phyloP scores from a whole-genome alignment of 2,329 filamentous ascomycete species.

The Xylariaceae sp. region DNA sequence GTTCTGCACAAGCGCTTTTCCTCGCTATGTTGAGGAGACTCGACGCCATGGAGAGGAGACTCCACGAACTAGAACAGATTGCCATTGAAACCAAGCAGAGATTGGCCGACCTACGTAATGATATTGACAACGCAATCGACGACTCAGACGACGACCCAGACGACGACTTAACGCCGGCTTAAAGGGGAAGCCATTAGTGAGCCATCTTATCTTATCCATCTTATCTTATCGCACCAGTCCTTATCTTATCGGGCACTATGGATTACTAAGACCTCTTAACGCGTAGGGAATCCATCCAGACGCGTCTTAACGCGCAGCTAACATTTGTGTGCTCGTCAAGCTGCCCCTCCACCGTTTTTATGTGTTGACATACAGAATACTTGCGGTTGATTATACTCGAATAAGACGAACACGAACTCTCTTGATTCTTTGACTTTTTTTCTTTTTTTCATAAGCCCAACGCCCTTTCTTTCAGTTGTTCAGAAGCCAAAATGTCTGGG shows the following conservation, averaged over 20 bases:
- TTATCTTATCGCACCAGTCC: too few relatives aligned
- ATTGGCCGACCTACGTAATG: too few relatives aligned
- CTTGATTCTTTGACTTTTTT: slow-evolving; percentile 43
- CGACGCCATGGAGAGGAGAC: too few relatives aligned
- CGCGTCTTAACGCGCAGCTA: neutral
- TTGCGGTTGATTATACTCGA: neutral
- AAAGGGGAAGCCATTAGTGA: neutral
- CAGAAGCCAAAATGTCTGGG: slow-evolving; percentile 36
- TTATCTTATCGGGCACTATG: neutral
- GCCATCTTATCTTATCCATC: neutral
- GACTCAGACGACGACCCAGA: too few relatives aligned
- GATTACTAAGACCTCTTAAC: too few relatives aligned
- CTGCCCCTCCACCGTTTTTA: slow-evolving; percentile 2
- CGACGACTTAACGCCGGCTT: too few relatives aligned
- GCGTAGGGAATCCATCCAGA: neutral
- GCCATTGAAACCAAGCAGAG: too few relatives aligned
- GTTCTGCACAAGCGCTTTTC: too few relatives aligned
- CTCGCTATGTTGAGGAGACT: too few relatives aligned
- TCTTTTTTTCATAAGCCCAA: slow-evolving; percentile 30
- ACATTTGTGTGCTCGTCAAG: neutral
- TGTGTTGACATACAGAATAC: neutral
- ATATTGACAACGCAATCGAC: too few relatives aligned
- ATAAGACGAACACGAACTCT: neutral
- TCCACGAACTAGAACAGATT: too few relatives aligned
- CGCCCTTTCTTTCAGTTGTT: slow-evolving; percentile 28